These are phyloP conservation scores for Phialophora expanda DNA, from an alignment of 2,329 filamentous ascomycete species.

Conservation along the genomic window DNA sequence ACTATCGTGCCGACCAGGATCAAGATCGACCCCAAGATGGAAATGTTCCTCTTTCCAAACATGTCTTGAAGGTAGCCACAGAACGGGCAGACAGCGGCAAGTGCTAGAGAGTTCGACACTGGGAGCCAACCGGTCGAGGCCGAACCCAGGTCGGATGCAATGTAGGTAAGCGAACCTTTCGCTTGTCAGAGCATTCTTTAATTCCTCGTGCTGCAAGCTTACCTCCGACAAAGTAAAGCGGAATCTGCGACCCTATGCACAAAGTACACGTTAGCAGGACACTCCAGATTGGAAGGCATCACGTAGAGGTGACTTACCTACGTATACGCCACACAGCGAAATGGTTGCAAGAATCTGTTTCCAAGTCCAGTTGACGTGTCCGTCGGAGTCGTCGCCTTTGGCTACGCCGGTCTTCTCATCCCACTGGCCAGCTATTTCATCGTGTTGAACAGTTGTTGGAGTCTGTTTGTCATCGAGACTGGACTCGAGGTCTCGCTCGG, in stretches of 20 bases:
- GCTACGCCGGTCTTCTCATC: conserved; percentile 16
- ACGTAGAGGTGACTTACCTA: conserved; percentile 12
- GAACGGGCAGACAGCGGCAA: conserved; percentile 32
- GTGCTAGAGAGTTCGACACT: conserved; percentile 30
- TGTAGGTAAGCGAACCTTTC: conserved; percentile 28
- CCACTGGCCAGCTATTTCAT: conserved; percentile 5
- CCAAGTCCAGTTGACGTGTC: conserved; percentile 28
- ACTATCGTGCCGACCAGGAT: conserved; percentile 29
- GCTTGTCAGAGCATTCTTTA: conserved; percentile 45
- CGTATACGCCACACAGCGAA: conserved; percentile 25
- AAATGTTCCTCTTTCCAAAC: conserved; percentile 32
- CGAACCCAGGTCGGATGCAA: conserved; percentile 27
- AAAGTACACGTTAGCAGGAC: conserved; percentile 59
- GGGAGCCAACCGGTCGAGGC: conserved; percentile 29
- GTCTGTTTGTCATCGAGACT: conserved; percentile 11
- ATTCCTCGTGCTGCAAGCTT: conserved; percentile 57
- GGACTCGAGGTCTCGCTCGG: conserved; percentile 7
- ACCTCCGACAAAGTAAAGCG: conserved; percentile 35
- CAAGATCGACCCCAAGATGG: conserved; percentile 26
- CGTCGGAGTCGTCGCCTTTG: conserved; percentile 27
- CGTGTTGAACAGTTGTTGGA: conserved; percentile 3
- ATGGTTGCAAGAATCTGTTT: conserved; percentile 25
- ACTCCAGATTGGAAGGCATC: neutral
- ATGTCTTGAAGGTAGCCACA: conserved; percentile 35
- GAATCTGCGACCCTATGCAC: conserved; percentile 52